Base-by-base conservation (phyloP, 345 rosid genomes). In the Erucastrum elatum region DNA sequence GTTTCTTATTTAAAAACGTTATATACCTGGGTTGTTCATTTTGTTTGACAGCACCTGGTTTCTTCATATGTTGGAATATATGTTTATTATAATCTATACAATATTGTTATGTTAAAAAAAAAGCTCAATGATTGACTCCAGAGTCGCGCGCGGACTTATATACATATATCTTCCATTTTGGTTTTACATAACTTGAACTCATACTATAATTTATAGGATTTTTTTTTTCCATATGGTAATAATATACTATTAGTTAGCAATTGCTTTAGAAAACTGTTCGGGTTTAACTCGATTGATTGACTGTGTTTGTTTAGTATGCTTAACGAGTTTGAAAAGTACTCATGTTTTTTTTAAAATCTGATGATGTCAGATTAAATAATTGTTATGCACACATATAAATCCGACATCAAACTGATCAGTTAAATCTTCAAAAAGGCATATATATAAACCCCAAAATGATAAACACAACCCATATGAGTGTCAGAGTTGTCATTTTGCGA, bases 381-480 rank as follows among this genome's bases (percentile, higher is more conserved):
- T 55, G 2, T 17, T 58, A 58, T 37, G 33, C 17, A 8, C 21
- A 8, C 8, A 21, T 56, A 21, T 21, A 56, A 56, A 56, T 15
- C 58, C 58, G 6, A 55, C 26, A 59, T 59, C 0, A 17, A 76
- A 68, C 8, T 51, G 17, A 64, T 46, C n/a, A 8, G 62, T 16
- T 65, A 70, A 66, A 41, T 7, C 62, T 59, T 55, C 33, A 58
- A 15, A 35, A 21, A 49, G 16, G 55, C 70, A 67, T 16, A 73
- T 67, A 73, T 46, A 68, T 35, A 79, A 35, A 16, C 74, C 77
- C 74, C 51, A 79, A 27, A 74, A 68, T 62, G 51, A 79, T 68
- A 62, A 68, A 79, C 82, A 79, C 58, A 79, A 68, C 75, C 82
- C 82, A 74, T 79, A 79, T 79, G 74, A 79, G 58, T 79, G 82